These are phyloP conservation scores for Raffaelea albimanens DNA, from an alignment of 2,329 filamentous ascomycete genomes.

Conservation along the genomic window DNA sequence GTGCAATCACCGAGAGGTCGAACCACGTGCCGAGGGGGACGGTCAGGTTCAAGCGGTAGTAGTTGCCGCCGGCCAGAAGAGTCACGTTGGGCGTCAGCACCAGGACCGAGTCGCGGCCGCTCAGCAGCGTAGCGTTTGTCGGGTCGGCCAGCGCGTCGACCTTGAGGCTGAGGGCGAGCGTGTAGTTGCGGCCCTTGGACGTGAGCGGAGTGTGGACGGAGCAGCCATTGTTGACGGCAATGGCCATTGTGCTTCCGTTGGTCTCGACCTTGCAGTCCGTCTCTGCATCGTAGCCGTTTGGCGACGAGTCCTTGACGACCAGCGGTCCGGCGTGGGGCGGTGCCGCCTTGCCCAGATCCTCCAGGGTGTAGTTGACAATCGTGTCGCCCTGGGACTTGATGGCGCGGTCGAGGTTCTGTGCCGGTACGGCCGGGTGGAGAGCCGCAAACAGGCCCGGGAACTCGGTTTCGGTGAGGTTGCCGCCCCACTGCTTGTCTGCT, in stretches of 20 bases:
- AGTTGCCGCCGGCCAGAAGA: conserved; percentile 23
- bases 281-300: conserved; percentile 29
- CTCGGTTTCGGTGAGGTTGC: no score
- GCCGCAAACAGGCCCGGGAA: conserved; percentile 20
- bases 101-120: conserved; percentile 33
- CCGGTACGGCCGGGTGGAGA: conserved; percentile 31
- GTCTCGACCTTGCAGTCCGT: conserved; percentile 25
- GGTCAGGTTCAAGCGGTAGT: conserved; percentile 24
- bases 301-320: conserved; percentile 23
- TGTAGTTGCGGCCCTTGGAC: conserved; percentile 49
- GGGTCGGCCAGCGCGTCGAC: conserved; percentile 20
- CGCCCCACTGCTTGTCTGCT: conserved; percentile 44
- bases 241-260: conserved; percentile 11
- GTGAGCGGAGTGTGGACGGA: conserved; percentile 34
- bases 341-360: background rate
- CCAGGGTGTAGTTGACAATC: conserved; percentile 26
- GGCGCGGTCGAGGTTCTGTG: conserved; percentile 37
- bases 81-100: conserved; percentile 26
- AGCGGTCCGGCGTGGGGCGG: background rate
- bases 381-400: conserved; percentile 25
- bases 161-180: conserved; percentile 33
- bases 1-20: conserved; percentile 19
- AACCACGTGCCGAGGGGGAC: conserved; percentile 21
- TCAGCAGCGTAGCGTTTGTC: conserved; percentile 29
- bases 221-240: conserved; percentile 27